Conservation (phyloP, 2,329 filamentous ascomycete genomes). For the Fusarium sp. region DNA sequence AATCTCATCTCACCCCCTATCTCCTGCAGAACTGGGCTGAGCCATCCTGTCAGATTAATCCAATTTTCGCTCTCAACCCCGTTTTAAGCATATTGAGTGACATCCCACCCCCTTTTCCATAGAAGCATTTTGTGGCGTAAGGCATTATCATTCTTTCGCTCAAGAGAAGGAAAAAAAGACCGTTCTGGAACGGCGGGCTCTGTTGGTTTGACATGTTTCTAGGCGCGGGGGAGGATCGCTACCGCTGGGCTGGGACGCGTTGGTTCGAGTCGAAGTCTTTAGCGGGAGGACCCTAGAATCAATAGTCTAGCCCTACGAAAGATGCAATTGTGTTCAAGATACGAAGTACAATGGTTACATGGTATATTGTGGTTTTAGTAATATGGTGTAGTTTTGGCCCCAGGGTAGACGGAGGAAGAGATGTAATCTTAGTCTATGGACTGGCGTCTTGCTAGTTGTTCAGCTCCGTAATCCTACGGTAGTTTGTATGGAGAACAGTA, state of each 20-base stretch:
- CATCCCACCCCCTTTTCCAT: constrained; percentile 3
- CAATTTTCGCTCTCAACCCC: constrained; percentile 6
- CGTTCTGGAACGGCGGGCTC: constrained; percentile 6
- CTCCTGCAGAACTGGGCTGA: neutral
- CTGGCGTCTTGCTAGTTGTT: neutral
- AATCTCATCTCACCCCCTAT: constrained; percentile 3
- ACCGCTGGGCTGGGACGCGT: neutral
- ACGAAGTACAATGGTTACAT: neutral
- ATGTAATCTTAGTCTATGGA: neutral
- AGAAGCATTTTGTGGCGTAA: constrained; percentile 8
- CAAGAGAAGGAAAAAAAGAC: neutral
- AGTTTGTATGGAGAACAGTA: neutral
- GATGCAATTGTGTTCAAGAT: neutral
- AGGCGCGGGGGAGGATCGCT: neutral
- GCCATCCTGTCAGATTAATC: neutral
- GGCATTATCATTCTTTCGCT: neutral
- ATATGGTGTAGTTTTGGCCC: neutral
- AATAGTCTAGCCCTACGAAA: neutral
- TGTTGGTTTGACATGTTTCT: neutral
- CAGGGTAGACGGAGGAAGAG: neutral
- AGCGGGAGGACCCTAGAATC: neutral
- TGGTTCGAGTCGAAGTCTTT: neutral
- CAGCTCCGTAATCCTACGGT: neutral
- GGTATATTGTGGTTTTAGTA: neutral
- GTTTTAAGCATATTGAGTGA: constrained; percentile 22